phyloP scores from a whole-genome alignment of 352 stramenopile species.

The Pythium volutum region DNA sequence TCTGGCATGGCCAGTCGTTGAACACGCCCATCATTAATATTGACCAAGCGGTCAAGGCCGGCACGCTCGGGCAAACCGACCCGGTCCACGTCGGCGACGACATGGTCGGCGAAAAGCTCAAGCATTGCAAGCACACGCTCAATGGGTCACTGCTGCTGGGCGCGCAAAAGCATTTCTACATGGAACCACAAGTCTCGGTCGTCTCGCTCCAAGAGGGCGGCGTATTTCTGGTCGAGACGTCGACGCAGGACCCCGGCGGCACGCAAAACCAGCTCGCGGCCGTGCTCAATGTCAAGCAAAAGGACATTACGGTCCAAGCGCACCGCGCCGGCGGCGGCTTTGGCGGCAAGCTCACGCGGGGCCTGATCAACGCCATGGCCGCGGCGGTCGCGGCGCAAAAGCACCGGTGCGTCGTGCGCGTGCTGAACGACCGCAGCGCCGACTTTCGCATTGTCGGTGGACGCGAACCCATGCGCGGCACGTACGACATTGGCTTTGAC shows the following conservation, averaged over 20 bases:
- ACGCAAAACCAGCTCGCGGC: conserved; percentile 29
- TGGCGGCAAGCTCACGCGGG: conserved; percentile 44
- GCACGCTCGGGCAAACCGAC: conserved; percentile 14
- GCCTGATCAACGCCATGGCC: conserved; percentile 31
- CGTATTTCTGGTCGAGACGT: conserved; percentile 32
- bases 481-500: conserved; percentile 38
- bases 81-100: conserved; percentile 27
- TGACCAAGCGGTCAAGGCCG: conserved; percentile 28
- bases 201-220: conserved; percentile 29
- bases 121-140: conserved; percentile 15
- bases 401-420: conserved; percentile 26
- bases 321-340: conserved; percentile 44
- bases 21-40: conserved; percentile 36
- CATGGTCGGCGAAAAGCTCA: conserved; percentile 23
- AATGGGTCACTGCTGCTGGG: conserved; percentile 29
- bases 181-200: conserved; percentile 48
- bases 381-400: conserved; percentile 38
- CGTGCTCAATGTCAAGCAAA: conserved; percentile 27
- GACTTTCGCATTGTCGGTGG: conserved; percentile 43
- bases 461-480: conserved; percentile 32
- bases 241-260: conserved; percentile 31
- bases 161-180: conserved; percentile 56
- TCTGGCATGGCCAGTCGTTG: conserved; percentile 28
- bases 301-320: conserved; percentile 35
- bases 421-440: conserved; percentile 40